phyloP scores from a whole-genome alignment of 495 filamentous ascomycete genomes.

The Lepidopterella palustris region DNA sequence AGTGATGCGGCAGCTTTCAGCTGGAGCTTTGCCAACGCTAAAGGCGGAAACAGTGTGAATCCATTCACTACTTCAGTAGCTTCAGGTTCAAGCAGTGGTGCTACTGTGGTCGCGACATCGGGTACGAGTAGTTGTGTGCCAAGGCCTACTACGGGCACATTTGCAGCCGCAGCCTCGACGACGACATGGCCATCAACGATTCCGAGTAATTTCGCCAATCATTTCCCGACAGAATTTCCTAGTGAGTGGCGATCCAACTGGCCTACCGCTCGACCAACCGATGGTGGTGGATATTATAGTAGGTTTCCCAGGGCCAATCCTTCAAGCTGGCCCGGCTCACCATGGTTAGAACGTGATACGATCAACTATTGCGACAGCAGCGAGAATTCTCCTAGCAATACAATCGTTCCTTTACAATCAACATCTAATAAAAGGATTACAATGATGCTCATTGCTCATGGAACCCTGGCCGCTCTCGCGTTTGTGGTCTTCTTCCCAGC shows the following conservation, averaged over 20 bases:
- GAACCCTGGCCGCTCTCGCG: constrained; percentile 33
- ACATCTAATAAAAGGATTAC: neutral
- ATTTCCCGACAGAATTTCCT: neutral
- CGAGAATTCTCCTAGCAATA: neutral
- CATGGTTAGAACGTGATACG: constrained; percentile 20
- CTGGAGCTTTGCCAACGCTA: constrained; percentile 51
- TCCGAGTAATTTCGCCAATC: neutral
- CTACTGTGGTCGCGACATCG: neutral
- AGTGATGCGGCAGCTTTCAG: constrained; percentile 42
- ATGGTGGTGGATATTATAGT: neutral
- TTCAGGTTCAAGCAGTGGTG: constrained; percentile 8
- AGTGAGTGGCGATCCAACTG: neutral
- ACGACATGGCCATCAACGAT: neutral
- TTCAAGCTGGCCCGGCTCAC: neutral
- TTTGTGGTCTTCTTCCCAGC: constrained; percentile 44
- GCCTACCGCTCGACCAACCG: constrained; percentile 5
- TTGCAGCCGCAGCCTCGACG: constrained; percentile 1
- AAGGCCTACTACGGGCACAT: constrained; percentile 13
- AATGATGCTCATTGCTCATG: constrained; percentile 36
- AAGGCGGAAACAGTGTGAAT: constrained; percentile 51
- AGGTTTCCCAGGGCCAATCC: neutral
- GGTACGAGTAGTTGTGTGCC: constrained; percentile 23
- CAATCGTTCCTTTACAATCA: neutral
- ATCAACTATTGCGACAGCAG: constrained; percentile 25
- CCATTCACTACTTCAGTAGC: constrained; percentile 45